Percentiles rank a stretch among this genome's conserved stretches.
Conservation (phyloP, 257 asterid genomes). For the Coffea canephora region DNA sequence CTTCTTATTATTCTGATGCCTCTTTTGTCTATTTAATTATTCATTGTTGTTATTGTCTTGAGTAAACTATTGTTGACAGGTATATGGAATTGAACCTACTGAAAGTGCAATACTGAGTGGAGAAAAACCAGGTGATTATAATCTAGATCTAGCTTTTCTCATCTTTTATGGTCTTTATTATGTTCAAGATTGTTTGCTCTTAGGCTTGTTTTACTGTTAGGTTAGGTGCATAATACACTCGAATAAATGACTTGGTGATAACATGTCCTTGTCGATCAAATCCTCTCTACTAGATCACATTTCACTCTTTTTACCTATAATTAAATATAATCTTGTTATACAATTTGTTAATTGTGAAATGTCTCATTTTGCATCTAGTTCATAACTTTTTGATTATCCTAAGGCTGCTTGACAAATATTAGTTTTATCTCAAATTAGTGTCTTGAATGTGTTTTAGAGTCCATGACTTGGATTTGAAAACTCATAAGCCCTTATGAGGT, state of each 20-base stretch:
- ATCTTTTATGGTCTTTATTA: background rate
- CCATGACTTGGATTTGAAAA: background rate
- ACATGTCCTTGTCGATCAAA: background rate
- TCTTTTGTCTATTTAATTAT: conserved; percentile 3
- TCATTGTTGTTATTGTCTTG: background rate
- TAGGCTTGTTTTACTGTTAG: background rate
- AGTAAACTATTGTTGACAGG: conserved; percentile 19
- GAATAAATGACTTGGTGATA: background rate
- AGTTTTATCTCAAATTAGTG: background rate
- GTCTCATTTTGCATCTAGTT: too few species aligned
- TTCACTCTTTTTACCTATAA: background rate
- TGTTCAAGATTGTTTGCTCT: background rate
- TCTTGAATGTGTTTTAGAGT: background rate
- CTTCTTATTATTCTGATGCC: background rate
- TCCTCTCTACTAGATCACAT: background rate
- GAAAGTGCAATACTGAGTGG: conserved; percentile 46
- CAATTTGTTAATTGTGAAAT: background rate
- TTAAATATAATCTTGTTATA: background rate
- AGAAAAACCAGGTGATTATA: conserved; percentile 33
- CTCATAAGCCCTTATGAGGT: background rate
- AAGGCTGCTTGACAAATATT: background rate
- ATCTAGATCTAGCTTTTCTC: background rate
- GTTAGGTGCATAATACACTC: background rate
- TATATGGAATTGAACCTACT: conserved; percentile 47
- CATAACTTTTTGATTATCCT: too few species aligned